These are phyloP conservation scores for Tulasnella sp. DNA, from an alignment of 768 basidiomycete species.

Conservation along the genomic window DNA sequence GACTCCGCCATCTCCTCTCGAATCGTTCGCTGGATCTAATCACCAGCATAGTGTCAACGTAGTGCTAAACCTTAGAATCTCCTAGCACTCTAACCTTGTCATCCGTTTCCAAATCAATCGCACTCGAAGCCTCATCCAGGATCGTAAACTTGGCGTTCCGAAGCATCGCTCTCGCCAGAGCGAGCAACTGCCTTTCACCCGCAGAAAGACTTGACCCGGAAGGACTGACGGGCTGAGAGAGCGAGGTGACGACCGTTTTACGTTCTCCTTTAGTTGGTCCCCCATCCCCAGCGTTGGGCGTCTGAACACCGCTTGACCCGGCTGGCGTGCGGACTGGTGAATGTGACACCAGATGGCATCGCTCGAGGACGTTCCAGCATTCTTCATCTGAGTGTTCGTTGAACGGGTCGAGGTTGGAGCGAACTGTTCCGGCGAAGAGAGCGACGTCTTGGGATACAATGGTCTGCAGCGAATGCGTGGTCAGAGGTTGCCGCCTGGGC, in stretches of 20 bases:
- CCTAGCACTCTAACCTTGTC: no score
- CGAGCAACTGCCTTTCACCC: conserved; percentile 67
- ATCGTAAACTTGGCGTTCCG: conserved; percentile 55
- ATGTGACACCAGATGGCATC: conserved; percentile 21
- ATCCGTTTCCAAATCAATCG: conserved; percentile 59
- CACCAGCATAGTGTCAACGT: not conserved
- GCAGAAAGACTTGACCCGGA: conserved; percentile 50
- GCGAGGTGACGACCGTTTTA: conserved; percentile 21
- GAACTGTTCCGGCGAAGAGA: conserved; percentile 68
- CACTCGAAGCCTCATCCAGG: conserved; percentile 70
- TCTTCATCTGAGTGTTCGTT: conserved; percentile 66
- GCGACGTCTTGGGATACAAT: conserved; percentile 31
- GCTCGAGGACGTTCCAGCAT: conserved; percentile 65
- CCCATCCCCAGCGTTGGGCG: not conserved
- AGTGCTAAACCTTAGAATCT: conserved; percentile 21
- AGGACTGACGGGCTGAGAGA: conserved; percentile 51
- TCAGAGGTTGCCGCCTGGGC: not conserved
- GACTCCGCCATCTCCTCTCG: conserved; percentile 58
- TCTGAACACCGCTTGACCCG: conserved; percentile 21
- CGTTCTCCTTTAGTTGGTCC: not conserved
- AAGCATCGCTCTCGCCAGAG: conserved; percentile 54
- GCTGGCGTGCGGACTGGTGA: conserved; percentile 22
- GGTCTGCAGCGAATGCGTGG: conserved; percentile 24
- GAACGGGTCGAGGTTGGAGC: conserved; percentile 30
- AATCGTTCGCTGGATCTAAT: conserved; percentile 55